phyloP scores from a whole-genome alignment of 2,329 filamentous ascomycete species.

The Knoxdaviesia capensis region DNA sequence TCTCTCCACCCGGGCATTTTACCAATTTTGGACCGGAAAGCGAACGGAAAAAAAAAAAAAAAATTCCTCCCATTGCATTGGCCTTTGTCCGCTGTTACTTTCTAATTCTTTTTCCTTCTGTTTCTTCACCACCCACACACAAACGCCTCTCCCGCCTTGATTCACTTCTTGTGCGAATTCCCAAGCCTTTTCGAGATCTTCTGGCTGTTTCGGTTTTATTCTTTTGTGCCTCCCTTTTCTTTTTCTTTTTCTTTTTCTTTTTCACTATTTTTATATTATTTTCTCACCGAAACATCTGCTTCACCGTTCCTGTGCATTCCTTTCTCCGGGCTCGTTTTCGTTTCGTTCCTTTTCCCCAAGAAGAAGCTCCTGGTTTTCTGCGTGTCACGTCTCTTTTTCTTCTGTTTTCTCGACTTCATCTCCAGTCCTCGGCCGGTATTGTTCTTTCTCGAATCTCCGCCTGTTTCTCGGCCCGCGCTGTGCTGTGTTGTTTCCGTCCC shows the following conservation, averaged over 20 bases:
- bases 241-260: conserved; percentile 2
- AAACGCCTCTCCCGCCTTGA: conserved; percentile 2
- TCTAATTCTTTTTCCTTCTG: conserved; percentile 2
- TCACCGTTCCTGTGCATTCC: not conserved
- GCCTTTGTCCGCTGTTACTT: not conserved
- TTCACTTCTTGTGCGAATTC: not conserved
- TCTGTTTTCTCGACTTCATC: not conserved
- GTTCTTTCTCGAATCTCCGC: too few species aligned
- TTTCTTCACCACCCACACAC: not conserved
- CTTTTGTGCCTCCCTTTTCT: conserved; percentile 8
- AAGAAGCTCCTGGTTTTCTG: too few species aligned
- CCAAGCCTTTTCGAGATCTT: not conserved
- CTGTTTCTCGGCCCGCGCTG: too few species aligned
- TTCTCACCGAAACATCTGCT: too few species aligned
- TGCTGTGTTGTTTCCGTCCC: too few species aligned
- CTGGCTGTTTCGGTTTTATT: conserved; percentile 2
- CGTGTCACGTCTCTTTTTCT: not conserved
- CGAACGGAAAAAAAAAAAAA: not conserved
- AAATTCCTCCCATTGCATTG: not conserved
- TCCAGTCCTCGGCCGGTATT: too few species aligned
- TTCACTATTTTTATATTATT: not conserved
- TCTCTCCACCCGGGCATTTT: too few species aligned
- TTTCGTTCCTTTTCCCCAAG: not conserved
- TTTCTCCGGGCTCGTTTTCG: not conserved
- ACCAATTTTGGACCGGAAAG: too few species aligned